A percentile compares a stretch with the other conserved stretches of the same genome.
These are phyloP conservation scores for Blastobotrys muscicola DNA, from an alignment of 805 yeast species.

Conservation along the genomic window DNA sequence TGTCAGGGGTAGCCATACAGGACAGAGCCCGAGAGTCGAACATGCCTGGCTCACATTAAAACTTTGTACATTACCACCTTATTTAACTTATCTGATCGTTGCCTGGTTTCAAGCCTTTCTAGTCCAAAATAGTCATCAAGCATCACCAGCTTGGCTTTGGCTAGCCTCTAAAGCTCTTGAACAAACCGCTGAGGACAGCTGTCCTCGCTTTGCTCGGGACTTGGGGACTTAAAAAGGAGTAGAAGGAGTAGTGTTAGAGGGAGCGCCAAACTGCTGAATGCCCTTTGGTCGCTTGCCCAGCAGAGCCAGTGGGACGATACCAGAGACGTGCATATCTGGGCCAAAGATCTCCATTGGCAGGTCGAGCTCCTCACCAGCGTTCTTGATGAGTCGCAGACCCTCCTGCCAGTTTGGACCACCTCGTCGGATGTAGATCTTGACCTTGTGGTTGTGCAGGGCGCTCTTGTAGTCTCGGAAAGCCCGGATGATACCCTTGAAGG, in stretches of 20 bases:
- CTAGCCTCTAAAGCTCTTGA: no score
- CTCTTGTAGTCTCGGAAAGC: constrained; percentile 35
- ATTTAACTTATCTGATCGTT: no score
- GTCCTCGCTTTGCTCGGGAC: no score
- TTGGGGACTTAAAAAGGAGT: constrained; percentile 18
- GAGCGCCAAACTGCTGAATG: constrained; percentile 32
- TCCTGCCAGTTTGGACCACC: constrained; percentile 44
- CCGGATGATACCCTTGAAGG: constrained; percentile 41
- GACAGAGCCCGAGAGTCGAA: no score
- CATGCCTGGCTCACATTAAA: no score
- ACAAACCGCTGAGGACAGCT: no score
- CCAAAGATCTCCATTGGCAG: constrained; percentile 40
- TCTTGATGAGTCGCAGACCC: constrained; percentile 35
- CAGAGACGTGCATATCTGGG: constrained; percentile 43
- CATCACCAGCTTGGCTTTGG: no score
- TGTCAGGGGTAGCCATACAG: no score
- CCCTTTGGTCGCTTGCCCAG: constrained; percentile 32
- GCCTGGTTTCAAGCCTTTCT: no score
- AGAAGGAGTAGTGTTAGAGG: constrained; percentile 21
- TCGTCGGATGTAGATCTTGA: constrained; percentile 35
- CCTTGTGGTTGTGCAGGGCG: constrained; percentile 32
- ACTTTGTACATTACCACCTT: no score
- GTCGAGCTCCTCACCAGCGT: constrained; percentile 36
- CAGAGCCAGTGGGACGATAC: constrained; percentile 37
- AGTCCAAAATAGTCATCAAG: no score